Evolutionary conservation across 495 filamentous ascomycete species (phyloP).

Genomic region (Neurospora hispaniola): DNA sequence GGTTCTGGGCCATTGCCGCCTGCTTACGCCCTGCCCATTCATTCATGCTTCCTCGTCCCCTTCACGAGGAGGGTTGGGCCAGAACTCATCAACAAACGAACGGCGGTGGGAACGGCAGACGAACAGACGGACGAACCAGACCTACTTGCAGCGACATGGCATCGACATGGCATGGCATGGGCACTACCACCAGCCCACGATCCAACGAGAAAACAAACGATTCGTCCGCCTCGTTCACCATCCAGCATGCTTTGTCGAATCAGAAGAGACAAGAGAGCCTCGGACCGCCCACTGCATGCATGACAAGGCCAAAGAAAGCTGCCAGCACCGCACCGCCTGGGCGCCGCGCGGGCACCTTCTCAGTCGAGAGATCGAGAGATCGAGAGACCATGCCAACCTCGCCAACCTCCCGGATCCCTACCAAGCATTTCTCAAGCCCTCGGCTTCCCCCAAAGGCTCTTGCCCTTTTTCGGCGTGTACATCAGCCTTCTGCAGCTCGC

Average conservation of each 20-base stretch:
- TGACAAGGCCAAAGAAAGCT: constrained; percentile 14
- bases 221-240: not conserved
- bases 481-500: constrained; percentile 22
- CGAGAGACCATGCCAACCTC: not conserved
- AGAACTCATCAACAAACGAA: not conserved
- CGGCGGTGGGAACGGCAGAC: not conserved
- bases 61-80: not conserved
- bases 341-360: not conserved
- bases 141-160: not conserved
- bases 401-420: not conserved
- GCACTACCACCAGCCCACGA: not conserved
- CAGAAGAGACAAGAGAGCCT: constrained; percentile 4
- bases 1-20: not conserved
- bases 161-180: not conserved
- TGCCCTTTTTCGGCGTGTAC: constrained; percentile 10
- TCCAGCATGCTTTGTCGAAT: constrained; percentile 7
- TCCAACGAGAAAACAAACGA: not conserved
- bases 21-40: not conserved
- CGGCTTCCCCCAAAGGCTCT: constrained; percentile 6
- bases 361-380: not conserved
- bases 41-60: not conserved
- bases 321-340: constrained; percentile 9
- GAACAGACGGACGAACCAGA: not conserved
- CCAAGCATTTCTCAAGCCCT: not conserved
- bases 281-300: constrained; percentile 7